phyloP scores from a whole-genome alignment of 164 flowering plant species.

The Paratinospora sagittata region DNA sequence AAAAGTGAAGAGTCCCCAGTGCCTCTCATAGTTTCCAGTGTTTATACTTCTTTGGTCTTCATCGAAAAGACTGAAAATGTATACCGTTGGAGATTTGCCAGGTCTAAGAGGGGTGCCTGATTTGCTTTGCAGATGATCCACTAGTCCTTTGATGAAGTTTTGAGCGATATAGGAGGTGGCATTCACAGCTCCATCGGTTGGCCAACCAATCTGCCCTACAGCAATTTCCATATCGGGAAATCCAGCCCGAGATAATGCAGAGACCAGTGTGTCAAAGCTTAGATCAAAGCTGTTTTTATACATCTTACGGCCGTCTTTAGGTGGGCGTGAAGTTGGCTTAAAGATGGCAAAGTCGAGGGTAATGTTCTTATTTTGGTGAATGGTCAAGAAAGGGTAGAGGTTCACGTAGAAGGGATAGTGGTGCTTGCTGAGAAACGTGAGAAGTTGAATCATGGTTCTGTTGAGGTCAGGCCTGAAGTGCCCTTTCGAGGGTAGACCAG shows the following conservation, averaged over 20 bases:
- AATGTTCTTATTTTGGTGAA: slow-evolving; percentile 53
- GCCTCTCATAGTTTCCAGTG: slow-evolving; percentile 65
- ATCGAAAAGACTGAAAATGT: slow-evolving; percentile 62
- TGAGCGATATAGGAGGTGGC: slow-evolving; percentile 60
- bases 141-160: slow-evolving; percentile 58
- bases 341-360: slow-evolving; percentile 63
- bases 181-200: slow-evolving; percentile 77
- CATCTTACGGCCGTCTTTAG: slow-evolving; percentile 43
- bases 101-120: slow-evolving; percentile 71
- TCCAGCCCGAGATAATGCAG: slow-evolving; percentile 55
- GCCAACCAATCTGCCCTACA: slow-evolving; percentile 81
- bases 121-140: slow-evolving; percentile 49
- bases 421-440: slow-evolving; percentile 61
- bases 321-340: slow-evolving; percentile 43
- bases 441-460: slow-evolving; percentile 72
- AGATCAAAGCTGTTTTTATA: slow-evolving; percentile 65
- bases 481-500: slow-evolving; percentile 60
- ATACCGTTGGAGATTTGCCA: slow-evolving; percentile 42
- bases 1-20: slow-evolving; percentile 88
- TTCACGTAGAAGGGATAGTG: slow-evolving; percentile 66
- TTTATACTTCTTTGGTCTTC: slow-evolving; percentile 61
- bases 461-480: slow-evolving; percentile 73
- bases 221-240: slow-evolving; percentile 57
- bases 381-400: slow-evolving; percentile 59
- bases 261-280: slow-evolving; percentile 55